Percentiles rank a stretch among this genome's conserved stretches.
These are phyloP conservation scores for Lantana camara DNA, from an alignment of 257 asterid genomes.

Conservation along the genomic window DNA sequence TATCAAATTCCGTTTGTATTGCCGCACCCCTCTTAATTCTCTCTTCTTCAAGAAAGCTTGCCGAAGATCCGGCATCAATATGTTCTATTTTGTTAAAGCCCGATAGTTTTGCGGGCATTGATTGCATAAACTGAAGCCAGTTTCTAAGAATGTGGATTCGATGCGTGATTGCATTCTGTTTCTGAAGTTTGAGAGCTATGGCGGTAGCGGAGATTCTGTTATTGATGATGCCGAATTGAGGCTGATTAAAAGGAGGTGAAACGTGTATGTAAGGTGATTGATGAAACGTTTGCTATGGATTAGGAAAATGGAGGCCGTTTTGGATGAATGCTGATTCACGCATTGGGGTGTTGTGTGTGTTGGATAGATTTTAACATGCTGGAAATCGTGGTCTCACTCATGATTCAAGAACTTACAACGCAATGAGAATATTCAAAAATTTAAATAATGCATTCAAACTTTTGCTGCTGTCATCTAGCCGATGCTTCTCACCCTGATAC, in stretches of 20 bases:
- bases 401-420: constrained; percentile 68
- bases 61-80: constrained; percentile 28
- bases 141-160: constrained; percentile 39
- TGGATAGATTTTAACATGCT: constrained; percentile 80
- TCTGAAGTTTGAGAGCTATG: constrained; percentile 46
- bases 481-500: constrained; percentile 91
- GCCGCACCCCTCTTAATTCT: constrained; percentile 79
- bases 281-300: constrained; percentile 77
- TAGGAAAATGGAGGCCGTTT: constrained; percentile 90
- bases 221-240: constrained; percentile 34
- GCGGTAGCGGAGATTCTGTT: constrained; percentile 21
- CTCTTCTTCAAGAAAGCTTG: constrained; percentile 63
- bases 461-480: too few species aligned
- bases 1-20: constrained; percentile 71
- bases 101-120: background rate
- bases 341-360: constrained; percentile 70
- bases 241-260: constrained; percentile 63
- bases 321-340: constrained; percentile 80
- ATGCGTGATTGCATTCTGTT: constrained; percentile 36
- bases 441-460: too few species aligned
- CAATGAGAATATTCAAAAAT: constrained; percentile 63
- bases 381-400: constrained; percentile 63
- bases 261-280: constrained; percentile 69
- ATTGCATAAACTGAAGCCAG: constrained; percentile 37
- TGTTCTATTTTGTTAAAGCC: constrained; percentile 4